A percentile compares a stretch with the other conserved stretches of the same genome.
These are phyloP conservation scores for Fusarium mangiferae DNA, from an alignment of 2,329 filamentous ascomycete species.

Conservation along the genomic window DNA sequence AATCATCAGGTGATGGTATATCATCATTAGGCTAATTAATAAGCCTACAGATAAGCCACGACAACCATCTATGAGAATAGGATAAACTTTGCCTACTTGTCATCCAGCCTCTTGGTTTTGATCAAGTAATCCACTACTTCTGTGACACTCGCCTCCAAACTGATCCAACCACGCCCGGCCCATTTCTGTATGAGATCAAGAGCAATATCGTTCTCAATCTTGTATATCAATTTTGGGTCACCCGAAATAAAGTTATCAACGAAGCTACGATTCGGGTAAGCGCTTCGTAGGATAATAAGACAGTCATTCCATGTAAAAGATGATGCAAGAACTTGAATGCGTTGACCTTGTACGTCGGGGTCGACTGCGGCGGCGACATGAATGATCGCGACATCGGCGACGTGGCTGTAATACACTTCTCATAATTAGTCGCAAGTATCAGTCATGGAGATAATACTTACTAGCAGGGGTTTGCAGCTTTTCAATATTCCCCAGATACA, in stretches of 20 bases:
- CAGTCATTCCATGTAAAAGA: conserved; percentile 29
- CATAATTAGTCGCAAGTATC: background rate
- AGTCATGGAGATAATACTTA: background rate
- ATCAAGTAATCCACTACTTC: conserved; percentile 20
- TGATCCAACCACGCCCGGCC: conserved; percentile 25
- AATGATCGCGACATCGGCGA: conserved; percentile 22
- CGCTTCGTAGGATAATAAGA: conserved; percentile 14
- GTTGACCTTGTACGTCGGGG: background rate
- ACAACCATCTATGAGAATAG: no score
- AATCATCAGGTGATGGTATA: background rate
- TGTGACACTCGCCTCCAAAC: conserved; percentile 3
- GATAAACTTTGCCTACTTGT: background rate
- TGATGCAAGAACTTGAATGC: conserved; percentile 23
- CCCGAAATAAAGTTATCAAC: conserved; percentile 17
- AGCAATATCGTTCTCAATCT: conserved; percentile 24
- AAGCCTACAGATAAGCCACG: background rate
- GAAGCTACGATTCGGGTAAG: conserved; percentile 14
- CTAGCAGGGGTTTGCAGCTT: conserved; percentile 12
- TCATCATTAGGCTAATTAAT: background rate
- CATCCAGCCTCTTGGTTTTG: background rate
- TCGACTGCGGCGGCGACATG: conserved; percentile 29
- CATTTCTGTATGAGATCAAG: conserved; percentile 21
- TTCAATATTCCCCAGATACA: conserved; percentile 20
- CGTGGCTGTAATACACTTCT: conserved; percentile 29
- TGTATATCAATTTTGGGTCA: conserved; percentile 9